These are phyloP conservation scores for Coix lacrymajobi DNA, from an alignment of 176 grass and related monocot genomes.

Conservation along the genomic window DNA sequence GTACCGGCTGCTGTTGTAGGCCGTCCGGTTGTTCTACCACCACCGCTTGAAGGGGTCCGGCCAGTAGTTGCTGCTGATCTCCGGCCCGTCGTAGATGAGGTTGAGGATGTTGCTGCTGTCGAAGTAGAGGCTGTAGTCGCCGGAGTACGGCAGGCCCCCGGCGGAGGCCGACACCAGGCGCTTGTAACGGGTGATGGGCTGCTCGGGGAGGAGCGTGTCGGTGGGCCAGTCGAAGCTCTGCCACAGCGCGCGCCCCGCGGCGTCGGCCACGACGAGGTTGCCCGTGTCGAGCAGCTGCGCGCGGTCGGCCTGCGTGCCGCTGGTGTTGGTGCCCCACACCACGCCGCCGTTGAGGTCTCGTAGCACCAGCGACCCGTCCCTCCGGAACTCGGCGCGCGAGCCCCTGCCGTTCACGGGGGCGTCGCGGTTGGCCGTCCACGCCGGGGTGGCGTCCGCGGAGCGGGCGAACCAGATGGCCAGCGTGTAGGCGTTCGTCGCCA, in stretches of 20 bases:
- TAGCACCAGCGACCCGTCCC: slow-evolving; percentile 25
- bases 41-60: slow-evolving; percentile 33
- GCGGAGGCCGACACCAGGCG: slow-evolving; percentile 44
- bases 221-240: slow-evolving; percentile 80
- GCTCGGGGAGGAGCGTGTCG: slow-evolving; percentile 51
- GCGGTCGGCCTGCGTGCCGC: slow-evolving; percentile 13
- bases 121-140: slow-evolving; percentile 57
- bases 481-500: slow-evolving; percentile 54
- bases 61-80: slow-evolving; percentile 76
- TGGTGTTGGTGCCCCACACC: slow-evolving; percentile 51
- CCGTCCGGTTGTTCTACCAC: slow-evolving; percentile 58
- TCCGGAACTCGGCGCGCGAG: slow-evolving; percentile 19
- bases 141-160: slow-evolving; percentile 36
- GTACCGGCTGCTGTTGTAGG: slow-evolving; percentile 44
- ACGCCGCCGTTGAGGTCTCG: slow-evolving; percentile 45
- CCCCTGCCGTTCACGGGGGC: slow-evolving; percentile 58
- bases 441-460: slow-evolving; percentile 33
- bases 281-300: slow-evolving; percentile 42
- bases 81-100: slow-evolving; percentile 56
- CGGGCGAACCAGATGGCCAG: slow-evolving; percentile 54
- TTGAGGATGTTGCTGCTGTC: slow-evolving; percentile 64
- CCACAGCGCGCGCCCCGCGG: slow-evolving; percentile 25
- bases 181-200: slow-evolving; percentile 54
- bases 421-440: slow-evolving; percentile 66
- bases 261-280: slow-evolving; percentile 54